Conservation (phyloP, 2,329 filamentous ascomycete species). For the Aspergillus sp. region DNA sequence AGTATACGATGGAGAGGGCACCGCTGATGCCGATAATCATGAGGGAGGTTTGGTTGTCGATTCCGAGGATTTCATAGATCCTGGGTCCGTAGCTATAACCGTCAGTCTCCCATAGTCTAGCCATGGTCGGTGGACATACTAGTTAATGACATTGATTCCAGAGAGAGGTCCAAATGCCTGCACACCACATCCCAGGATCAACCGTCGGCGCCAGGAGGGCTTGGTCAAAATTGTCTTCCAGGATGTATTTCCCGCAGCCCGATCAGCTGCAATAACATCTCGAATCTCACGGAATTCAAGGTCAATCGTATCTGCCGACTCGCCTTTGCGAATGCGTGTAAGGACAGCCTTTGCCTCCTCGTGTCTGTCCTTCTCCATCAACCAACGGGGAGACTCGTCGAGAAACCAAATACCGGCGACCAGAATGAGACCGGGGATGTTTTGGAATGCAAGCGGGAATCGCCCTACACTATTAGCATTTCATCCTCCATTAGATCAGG, state of each 20-base stretch:
- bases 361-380: slow-evolving; percentile 11
- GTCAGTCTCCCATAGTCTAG: not conserved
- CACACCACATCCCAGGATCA: slow-evolving; percentile 50
- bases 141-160: slow-evolving; percentile 47
- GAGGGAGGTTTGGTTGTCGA: slow-evolving; percentile 37
- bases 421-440: slow-evolving; percentile 43
- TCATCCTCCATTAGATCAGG: too few relatives aligned
- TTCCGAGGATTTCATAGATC: slow-evolving; percentile 6
- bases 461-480: slow-evolving; percentile 17
- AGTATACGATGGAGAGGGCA: slow-evolving; percentile 50
- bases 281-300: slow-evolving; percentile 44
- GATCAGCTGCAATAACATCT: slow-evolving; percentile 40
- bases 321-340: slow-evolving; percentile 26
- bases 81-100: slow-evolving; percentile 3
- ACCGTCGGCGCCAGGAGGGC: slow-evolving; percentile 41
- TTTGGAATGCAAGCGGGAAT: slow-evolving; percentile 36
- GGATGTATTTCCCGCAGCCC: slow-evolving; percentile 8
- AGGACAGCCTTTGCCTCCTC: slow-evolving; percentile 27
- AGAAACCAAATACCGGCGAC: slow-evolving; percentile 30
- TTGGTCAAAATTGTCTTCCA: slow-evolving; percentile 23
- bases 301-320: slow-evolving; percentile 37
- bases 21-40: slow-evolving; percentile 55
- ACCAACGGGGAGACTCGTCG: slow-evolving; percentile 15
- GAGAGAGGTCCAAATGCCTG: slow-evolving; percentile 52
- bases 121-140: not conserved